Evolutionary conservation across 805 yeast species (phyloP), one percentile per base, ranked within the genome.

Genomic region (Metschnikowia orientalis): DNA sequence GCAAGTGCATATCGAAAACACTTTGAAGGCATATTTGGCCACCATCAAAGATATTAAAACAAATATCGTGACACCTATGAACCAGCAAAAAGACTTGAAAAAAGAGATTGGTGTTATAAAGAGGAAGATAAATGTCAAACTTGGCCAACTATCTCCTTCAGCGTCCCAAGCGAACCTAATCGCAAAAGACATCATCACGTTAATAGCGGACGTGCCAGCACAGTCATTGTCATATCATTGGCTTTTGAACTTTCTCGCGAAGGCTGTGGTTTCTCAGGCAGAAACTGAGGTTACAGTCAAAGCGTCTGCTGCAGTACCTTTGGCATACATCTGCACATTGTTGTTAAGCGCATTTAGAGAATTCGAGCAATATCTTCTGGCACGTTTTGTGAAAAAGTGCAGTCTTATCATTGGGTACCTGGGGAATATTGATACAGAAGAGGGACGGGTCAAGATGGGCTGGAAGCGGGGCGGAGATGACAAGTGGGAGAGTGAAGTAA

Each of bases 301-400:
- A 37, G 79, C 94, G 2, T 73, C 75, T 26, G 77, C 88, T 3
- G 84, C 96, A 0, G 50, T 83, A 6, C 95, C 98, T 0, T 61
- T 92, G 27, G 95, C 86, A 0, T 72, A 71, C 47, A 57, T 90
- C 20, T 63, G 90, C 0, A 50, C 74, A 11, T 63, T 67, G 19
- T 51, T 88, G 24, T 51, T 87, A 47, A 51, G 69, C 6, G 25
- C 53, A 16, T 65, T 63, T 28, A 71, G 73, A 1, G 77, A 73
- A 6, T 61, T 83, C 12, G 65, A 69, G 18, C 76, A 76, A 38
- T 75, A 62, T 37, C 52, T 83, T 18, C 60, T 78, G 51, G 95
- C 97, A 0, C 71, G 97, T 42, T 75, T 89, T 51, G 84, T 87
- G 20, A 90, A 90, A 56, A 87, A 88, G 50, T 92, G 97, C 52